Base-by-base conservation (phyloP, 169 alveolate species). In the Plasmodium sp. region DNA sequence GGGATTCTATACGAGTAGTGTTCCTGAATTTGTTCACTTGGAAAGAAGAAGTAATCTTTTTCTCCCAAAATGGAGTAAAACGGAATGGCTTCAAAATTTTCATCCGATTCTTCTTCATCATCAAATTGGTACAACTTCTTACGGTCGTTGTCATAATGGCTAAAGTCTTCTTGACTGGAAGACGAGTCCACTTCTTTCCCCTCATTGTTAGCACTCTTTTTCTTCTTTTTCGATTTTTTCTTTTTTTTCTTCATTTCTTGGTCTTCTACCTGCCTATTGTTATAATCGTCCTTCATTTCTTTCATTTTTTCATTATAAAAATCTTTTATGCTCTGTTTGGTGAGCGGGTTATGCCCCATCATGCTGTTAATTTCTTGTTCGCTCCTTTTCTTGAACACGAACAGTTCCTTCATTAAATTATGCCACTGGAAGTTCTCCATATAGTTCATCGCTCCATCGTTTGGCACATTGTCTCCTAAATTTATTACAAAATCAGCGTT, bases 11-110 rank as follows among this genome's bases (percentile, higher is more conserved):
- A 27, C 18, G 94, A 62, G 73, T 90, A 90, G 83, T 90, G 94
- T 90, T 90, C 94, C 83, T 90, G 94, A 34, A 90, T 90, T 67
- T 90, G 94, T 81, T 90, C 94, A 34, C 94, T 90, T 2, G 94
- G 94, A 81, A 90, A 90, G 75, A 27, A 43, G 31, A 90, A 81
- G 74, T 90, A 90, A 74, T 90, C 94, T 81, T 81, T 90, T 62
- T 90, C 94, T 22, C 94, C 94, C 16, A 90, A 90, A 67, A 90
- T 80, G 7, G 94, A 90, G 54, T 80, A 90, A 90, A 90, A 90
- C 18, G 94, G 94, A 58, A 90, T 90, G 10, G 91, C 31, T 33
- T 86, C 94, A 56, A 31, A 1, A 54, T 83, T 36, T 5, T 86
- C 81, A 12, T 80, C 74, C 43, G 45, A 80, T 31, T 62, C 72